Evolutionary conservation across 1,139 yeast species (phyloP), one percentile per base, ranked within the genome.

Genomic region (Geotrichum fermentans): DNA sequence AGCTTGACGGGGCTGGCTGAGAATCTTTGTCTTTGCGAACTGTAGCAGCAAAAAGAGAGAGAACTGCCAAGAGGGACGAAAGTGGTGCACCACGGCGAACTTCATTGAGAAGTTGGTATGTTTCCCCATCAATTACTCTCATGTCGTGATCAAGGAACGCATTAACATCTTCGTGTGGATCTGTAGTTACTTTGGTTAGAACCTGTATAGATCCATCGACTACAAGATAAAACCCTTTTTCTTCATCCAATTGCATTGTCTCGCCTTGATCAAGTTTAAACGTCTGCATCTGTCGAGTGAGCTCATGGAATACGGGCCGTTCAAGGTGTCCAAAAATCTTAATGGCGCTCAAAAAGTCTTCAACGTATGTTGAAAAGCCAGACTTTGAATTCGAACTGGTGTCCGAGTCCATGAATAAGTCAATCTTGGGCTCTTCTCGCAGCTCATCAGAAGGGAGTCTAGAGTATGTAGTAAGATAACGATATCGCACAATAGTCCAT

Each of bases 301-400:
- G 73, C 61, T 90, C 97, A 61, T 90, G 95, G 64, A 92, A 90
- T 1, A 92, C 97, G 1, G 87, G 84, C 52, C 83, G 76, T 58
- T 92, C 98, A 47, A 92, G 71, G 64, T 90, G 90, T 1, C 98
- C 98, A 70, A 92, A 92, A 16, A 92, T 87, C 66, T 87, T 89
- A 57, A 92, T 87, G 0, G 97, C 97, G 50, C 87, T 78, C 44
- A 92, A 69, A 59, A 92, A 92, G 53, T 90, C 96, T 64, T 92
- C 97, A 51, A 92, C 70, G 61, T 89, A 90, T 22, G 80, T 76
- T 1, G 75, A 67, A 37, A 73, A 65, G 8, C 74, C 68, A 4
- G 74, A 65, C 49, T 74, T 73, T 32, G 69, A 60, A 45, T 67
- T 70, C n/a, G 58, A 57, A 20, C 61, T 67, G 20, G 60, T 63